These are phyloP conservation scores for Leptosphaerulina australis DNA, from an alignment of 2,329 filamentous ascomycete genomes.

Conservation along the genomic window DNA sequence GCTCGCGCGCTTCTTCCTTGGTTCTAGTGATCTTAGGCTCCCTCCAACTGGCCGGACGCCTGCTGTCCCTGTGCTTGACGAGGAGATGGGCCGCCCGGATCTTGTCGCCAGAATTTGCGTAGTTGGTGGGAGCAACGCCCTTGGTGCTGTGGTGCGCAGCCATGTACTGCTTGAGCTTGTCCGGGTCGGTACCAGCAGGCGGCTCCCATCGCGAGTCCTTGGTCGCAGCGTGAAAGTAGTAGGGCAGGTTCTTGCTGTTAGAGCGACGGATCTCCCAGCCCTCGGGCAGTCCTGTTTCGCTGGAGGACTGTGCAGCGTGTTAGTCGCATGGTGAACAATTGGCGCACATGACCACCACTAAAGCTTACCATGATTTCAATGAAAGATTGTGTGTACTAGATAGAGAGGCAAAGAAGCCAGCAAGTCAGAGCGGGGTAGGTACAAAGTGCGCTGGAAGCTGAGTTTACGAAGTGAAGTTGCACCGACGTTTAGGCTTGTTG, in stretches of 20 bases:
- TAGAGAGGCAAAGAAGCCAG: neutral
- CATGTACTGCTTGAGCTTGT: conserved; percentile 95
- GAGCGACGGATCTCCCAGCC: conserved; percentile 97
- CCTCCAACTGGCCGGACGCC: conserved; percentile 90
- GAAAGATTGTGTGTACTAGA: neutral
- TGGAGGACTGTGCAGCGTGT: conserved; percentile 35
- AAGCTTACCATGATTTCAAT: conserved; percentile 38
- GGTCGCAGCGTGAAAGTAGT: conserved; percentile 91
- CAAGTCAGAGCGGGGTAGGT: conserved; percentile 3
- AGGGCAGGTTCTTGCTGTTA: conserved; percentile 97
- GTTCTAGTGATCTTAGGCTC: conserved; percentile 85
- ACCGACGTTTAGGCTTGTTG: conserved; percentile 17
- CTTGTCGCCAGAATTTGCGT: conserved; percentile 65
- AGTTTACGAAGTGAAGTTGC: conserved; percentile 16
- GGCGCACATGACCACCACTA: conserved; percentile 2
- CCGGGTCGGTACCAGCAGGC: conserved; percentile 82
- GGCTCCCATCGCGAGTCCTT: conserved; percentile 97
- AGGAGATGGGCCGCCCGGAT: conserved; percentile 92
- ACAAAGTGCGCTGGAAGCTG: conserved; percentile 6
- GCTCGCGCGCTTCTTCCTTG: conserved; percentile 83
- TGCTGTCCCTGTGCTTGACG: conserved; percentile 88
- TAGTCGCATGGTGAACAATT: conserved; percentile 22
- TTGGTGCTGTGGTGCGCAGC: conserved; percentile 76
- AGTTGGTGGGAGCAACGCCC: conserved; percentile 51
- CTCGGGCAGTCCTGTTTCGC: conserved; percentile 70